Evolutionary conservation across 129 eudicot genomes (phyloP), one percentile per base, ranked within the genome.

Genomic region (Smallanthus sonchifolius): DNA sequence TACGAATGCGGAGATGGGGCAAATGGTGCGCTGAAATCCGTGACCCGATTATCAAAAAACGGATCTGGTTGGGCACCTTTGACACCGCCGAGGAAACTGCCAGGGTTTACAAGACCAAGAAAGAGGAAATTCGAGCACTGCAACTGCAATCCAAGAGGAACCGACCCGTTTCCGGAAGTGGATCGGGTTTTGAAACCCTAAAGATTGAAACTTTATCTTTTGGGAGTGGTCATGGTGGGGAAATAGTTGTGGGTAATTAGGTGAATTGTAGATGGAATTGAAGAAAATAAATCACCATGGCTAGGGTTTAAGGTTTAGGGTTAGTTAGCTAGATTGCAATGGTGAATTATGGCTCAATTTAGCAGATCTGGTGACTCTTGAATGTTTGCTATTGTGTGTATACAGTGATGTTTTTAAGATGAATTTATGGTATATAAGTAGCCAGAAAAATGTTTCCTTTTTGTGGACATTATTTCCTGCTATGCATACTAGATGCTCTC

Each of bases 11-110:
- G 37, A 75, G 39, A 15, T 80, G 82, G 82, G 87, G 87, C 13
- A 84, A 80, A 44, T 84, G 76, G 76, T 47, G 70, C 2, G 73
- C 87, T 1, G 87, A 84, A 78, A 76, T 84, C 54, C 80, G 84
- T 2, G 80, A 84, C 74, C 87, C 87, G 62, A 54, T 75, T 55
- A 6, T n/a, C 24, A 74, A 74, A 20, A 73, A 63, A 35, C 79
- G 87, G 17, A 16, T 84, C 75, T 84, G 87, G 87, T 78, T 84
- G 77, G 87, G 87, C 10, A 84, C 87, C 61, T 83, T 17, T 63
- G 39, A 63, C 61, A 79, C 87, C 34, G 81, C 87, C 2, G 87
- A 83, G 48, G 82, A 80, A 38, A 84, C 87, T 16, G 5, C 72
- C 4, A 10, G 13, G 4, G 73, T 14, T 28, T 67, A 67, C 17